These are phyloP conservation scores for Kandelia obovata DNA, from an alignment of 345 rosid genomes.

Conservation along the genomic window DNA sequence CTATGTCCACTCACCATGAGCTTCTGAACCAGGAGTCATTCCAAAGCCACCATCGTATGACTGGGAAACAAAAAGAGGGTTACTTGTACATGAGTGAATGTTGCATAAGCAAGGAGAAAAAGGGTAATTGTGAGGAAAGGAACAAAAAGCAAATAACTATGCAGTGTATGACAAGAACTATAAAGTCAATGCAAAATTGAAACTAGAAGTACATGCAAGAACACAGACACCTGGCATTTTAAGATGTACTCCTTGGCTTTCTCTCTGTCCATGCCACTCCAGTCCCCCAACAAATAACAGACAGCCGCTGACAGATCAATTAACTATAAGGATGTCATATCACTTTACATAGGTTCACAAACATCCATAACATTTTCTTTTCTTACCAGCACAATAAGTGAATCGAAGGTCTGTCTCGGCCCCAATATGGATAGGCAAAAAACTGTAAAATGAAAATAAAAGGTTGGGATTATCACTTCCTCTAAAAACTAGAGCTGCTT, in stretches of 20 bases:
- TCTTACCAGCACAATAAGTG: slow-evolving; percentile 89
- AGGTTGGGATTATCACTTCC: neutral
- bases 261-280: slow-evolving; percentile 88
- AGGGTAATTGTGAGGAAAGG: neutral
- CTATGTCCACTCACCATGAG: slow-evolving; percentile 78
- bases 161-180: neutral
- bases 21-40: slow-evolving; percentile 81
- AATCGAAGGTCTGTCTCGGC: slow-evolving; percentile 90
- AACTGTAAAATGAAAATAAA: slow-evolving; percentile 42
- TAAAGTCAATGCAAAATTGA: slow-evolving; percentile 17
- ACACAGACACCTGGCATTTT: slow-evolving; percentile 61
- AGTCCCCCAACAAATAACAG: slow-evolving; percentile 67
- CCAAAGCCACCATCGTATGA: slow-evolving; percentile 99
- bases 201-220: neutral
- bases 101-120: neutral
- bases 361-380: slow-evolving; percentile 14
- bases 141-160: too few relatives aligned
- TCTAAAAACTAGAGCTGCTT: too few relatives aligned
- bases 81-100: slow-evolving; percentile 13
- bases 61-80: slow-evolving; percentile 39
- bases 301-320: slow-evolving; percentile 69
- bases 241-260: slow-evolving; percentile 70
- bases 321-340: slow-evolving; percentile 25
- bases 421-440: slow-evolving; percentile 78
- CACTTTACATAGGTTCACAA: neutral